These are phyloP conservation scores for Conticribra weissflogii DNA, from an alignment of 108 stramenopile species.

Conservation along the genomic window DNA sequence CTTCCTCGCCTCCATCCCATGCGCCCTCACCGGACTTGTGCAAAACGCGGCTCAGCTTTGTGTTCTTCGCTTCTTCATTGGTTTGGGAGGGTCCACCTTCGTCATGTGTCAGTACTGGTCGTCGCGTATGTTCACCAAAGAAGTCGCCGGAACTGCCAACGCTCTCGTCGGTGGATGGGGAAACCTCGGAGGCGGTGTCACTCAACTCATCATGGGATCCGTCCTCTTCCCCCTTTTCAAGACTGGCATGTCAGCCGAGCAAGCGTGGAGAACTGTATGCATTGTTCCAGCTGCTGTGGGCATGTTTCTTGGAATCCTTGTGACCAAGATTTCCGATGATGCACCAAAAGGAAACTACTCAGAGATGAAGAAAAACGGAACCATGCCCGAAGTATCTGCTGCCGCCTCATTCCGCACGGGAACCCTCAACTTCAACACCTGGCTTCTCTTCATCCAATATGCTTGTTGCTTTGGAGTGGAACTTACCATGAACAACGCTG, in stretches of 20 bases:
- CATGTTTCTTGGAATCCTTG: slow-evolving; percentile 45
- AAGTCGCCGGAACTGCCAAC: slow-evolving; percentile 88
- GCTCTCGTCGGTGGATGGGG: slow-evolving; percentile 78
- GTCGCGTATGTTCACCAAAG: slow-evolving; percentile 78
- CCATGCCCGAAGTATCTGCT: slow-evolving; percentile 78
- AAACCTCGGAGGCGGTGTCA: slow-evolving; percentile 86
- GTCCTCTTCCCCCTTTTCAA: slow-evolving; percentile 74
- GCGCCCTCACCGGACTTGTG: slow-evolving; percentile 70
- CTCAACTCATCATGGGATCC: slow-evolving; percentile 73
- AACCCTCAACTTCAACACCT: slow-evolving; percentile 81
- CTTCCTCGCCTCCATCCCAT: slow-evolving; percentile 65
- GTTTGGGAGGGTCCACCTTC: slow-evolving; percentile 81
- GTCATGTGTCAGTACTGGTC: slow-evolving; percentile 91
- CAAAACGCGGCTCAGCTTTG: slow-evolving; percentile 57
- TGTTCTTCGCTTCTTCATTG: slow-evolving; percentile 80
- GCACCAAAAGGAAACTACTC: slow-evolving; percentile 84
- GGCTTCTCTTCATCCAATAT: slow-evolving; percentile 88
- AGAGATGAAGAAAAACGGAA: slow-evolving; percentile 75
- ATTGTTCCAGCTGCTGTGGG: slow-evolving; percentile 79
- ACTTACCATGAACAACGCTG: slow-evolving; percentile 89
- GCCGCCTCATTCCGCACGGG: slow-evolving; percentile 68
- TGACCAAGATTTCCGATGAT: slow-evolving; percentile 73
- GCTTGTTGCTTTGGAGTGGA: slow-evolving; percentile 93
- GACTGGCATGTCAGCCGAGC: slow-evolving; percentile 54
- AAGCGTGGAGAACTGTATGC: slow-evolving; percentile 77